Evolutionary conservation across 2,329 filamentous ascomycete genomes (phyloP).

Genomic region (Colletotrichum scovillei): DNA sequence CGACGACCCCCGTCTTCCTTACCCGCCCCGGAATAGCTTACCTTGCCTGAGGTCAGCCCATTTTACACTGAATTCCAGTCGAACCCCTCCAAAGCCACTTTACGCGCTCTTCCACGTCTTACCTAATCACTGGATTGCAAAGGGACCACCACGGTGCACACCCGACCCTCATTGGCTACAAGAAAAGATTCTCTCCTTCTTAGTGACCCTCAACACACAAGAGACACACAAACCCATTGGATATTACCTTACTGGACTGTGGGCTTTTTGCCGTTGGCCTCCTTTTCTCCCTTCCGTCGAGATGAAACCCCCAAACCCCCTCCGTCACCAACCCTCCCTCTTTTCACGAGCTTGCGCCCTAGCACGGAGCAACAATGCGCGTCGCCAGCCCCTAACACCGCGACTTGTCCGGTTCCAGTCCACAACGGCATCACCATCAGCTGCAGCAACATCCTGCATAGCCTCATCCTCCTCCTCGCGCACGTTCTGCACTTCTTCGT

Average conservation of each 20-base stretch:
- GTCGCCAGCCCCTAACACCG: constrained; percentile 22
- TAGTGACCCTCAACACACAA: constrained; percentile 28
- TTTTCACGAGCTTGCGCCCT: constrained; percentile 28
- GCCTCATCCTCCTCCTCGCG: constrained; percentile 2
- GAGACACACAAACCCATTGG: constrained; percentile 11
- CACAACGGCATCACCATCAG: constrained; percentile 16
- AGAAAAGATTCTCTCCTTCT: constrained; percentile 20
- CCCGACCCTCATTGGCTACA: constrained; percentile 26
- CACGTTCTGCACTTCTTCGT: constrained; percentile 5
- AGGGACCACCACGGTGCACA: constrained; percentile 10
- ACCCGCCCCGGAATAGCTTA: neutral
- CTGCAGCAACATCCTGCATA: constrained; percentile 22
- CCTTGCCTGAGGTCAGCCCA: neutral
- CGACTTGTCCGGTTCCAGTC: constrained; percentile 26
- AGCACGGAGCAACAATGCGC: constrained; percentile 27
- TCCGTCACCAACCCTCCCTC: constrained; percentile 18
- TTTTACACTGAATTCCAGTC: neutral
- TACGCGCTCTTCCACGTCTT: constrained; percentile 1
- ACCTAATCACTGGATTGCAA: constrained; percentile 15
- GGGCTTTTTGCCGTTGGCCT: constrained; percentile 6
- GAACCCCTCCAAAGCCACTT: neutral
- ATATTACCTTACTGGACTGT: constrained; percentile 6
- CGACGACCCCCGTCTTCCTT: neutral
- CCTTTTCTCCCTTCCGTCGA: constrained; percentile 6
- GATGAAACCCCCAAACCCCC: constrained; percentile 30